phyloP scores from a whole-genome alignment of 2,329 filamentous ascomycete species.

The Neoascochyta sp. region DNA sequence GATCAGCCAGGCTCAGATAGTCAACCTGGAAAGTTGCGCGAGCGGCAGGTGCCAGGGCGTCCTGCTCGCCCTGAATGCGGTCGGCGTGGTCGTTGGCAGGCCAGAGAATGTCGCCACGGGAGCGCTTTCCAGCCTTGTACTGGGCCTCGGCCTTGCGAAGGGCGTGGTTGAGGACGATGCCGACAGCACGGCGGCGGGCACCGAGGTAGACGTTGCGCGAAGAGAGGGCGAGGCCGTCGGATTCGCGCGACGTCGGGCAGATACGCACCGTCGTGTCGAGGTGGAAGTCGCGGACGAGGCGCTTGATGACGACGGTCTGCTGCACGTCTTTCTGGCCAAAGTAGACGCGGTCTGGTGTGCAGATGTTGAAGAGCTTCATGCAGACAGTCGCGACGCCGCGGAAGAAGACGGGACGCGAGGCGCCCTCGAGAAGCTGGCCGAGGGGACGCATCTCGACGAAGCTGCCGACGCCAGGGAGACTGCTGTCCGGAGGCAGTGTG shows the following conservation, averaged over 20 bases:
- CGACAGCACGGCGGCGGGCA: constrained; percentile 64
- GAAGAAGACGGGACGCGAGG: constrained; percentile 88
- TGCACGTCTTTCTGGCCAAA: constrained; percentile 98
- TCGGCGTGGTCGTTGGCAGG: constrained; percentile 62
- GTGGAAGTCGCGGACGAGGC: constrained; percentile 84
- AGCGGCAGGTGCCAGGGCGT: constrained; percentile 54
- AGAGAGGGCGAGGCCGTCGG: constrained; percentile 82
- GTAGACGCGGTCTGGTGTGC: constrained; percentile 73
- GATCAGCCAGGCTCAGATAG: constrained; percentile 88
- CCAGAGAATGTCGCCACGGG: constrained; percentile 65
- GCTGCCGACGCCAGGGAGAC: constrained; percentile 72
- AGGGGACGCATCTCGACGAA: constrained; percentile 91
- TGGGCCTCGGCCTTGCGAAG: constrained; percentile 66
- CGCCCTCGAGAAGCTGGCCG: constrained; percentile 75
- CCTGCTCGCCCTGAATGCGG: constrained; percentile 58
- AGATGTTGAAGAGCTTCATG: constrained; percentile 87
- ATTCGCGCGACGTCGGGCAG: constrained; percentile 69
- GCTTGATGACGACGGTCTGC: constrained; percentile 84
- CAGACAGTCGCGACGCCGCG: constrained; percentile 93
- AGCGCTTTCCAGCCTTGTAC: constrained; percentile 55
- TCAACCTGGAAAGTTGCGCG: constrained; percentile 77
- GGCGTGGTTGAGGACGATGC: constrained; percentile 67
- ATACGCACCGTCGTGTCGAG: constrained; percentile 72
- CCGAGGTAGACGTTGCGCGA: constrained; percentile 94
- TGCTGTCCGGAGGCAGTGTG: constrained; percentile 67